phyloP scores from a whole-genome alignment of 2,329 filamentous ascomycete species.

The Ilyonectria robusta region DNA sequence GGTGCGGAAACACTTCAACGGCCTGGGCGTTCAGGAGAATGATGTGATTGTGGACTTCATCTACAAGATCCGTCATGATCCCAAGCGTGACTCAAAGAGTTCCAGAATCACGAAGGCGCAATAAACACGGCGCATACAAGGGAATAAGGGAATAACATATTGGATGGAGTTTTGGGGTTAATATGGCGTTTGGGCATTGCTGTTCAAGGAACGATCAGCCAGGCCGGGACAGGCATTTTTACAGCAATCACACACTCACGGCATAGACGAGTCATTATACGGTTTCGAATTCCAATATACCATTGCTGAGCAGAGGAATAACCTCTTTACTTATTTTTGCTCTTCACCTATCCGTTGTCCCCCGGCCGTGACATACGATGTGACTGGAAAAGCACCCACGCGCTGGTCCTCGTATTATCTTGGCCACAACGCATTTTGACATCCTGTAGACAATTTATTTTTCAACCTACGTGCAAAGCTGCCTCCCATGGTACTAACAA shows the following conservation, averaged over 20 bases:
- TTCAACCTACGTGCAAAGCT: not conserved
- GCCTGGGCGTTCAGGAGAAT: constrained; percentile 82
- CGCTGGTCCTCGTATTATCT: not conserved
- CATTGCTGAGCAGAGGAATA: constrained; percentile 35
- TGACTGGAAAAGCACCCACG: not conserved
- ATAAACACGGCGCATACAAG: constrained; percentile 5
- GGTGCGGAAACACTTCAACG: constrained; percentile 88
- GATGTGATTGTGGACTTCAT: constrained; percentile 86
- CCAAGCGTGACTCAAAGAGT: constrained; percentile 47
- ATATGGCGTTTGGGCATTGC: constrained; percentile 19
- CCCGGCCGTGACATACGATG: not conserved
- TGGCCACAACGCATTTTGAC: not conserved
- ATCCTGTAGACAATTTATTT: not conserved
- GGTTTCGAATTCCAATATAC: constrained; percentile 45
- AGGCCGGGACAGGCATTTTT: constrained; percentile 36
- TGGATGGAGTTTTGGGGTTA: constrained; percentile 33
- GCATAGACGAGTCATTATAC: constrained; percentile 34
- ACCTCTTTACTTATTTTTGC: constrained; percentile 11
- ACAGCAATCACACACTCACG: constrained; percentile 30
- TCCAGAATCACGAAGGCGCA: constrained; percentile 27
- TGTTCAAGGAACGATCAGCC: constrained; percentile 18
- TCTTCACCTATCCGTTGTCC: not conserved
- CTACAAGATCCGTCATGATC: constrained; percentile 71
- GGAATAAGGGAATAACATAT: constrained; percentile 17
- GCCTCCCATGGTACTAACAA: not conserved